Evolutionary conservation across 23 red algal species (phyloP), one percentile per base, ranked within the genome.

Genomic region (Agarophyton chilense): DNA sequence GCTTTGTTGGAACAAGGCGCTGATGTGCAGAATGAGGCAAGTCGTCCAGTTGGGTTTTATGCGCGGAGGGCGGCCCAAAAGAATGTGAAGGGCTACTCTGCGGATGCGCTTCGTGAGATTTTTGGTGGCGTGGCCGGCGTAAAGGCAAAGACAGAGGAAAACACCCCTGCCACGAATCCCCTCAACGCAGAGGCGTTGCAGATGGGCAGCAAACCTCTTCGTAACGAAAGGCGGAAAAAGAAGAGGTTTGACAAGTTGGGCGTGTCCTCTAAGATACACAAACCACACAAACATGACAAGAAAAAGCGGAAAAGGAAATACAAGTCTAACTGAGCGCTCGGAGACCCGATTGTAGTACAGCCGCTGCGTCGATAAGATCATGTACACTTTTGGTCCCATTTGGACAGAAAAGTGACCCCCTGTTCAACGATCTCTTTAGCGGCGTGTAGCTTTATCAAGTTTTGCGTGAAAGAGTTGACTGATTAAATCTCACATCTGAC

Each of bases 101-200:
- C 49, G 28, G 57, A 93, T 19, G 90, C 71, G 33, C 65, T 93
- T 49, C 24, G 62, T 3, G 90, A 93, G 45, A 93, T 93, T 87
- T 78, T 93, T 84, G 90, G 90, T 29, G 83, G 79, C 35, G 56
- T 53, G 25, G 28, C 7, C 56, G 41, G 49, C 2, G 26, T 1
- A 38, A 45, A 36, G 84, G 3, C 2, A 40, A 25, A 45, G 25
- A 26, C 67, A 44, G 52, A 41, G 31, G 41, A 74, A 39, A 10
- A 29, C 3, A 49, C 24, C 39, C 29, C 6, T 49, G 21, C 25
- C 35, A 14, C 35, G 60, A 18, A 1, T 47, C 12, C 44, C 7
- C 7, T 9, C 12, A 12, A 47, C 12, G 44, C 12, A 9, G 7
- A 6, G 44, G 44, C 44, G 44, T 6, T 47, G 44, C 44, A 6